Evolutionary conservation across 2,329 filamentous ascomycete genomes (phyloP).

Genomic region (Cryphonectria carpinicola): DNA sequence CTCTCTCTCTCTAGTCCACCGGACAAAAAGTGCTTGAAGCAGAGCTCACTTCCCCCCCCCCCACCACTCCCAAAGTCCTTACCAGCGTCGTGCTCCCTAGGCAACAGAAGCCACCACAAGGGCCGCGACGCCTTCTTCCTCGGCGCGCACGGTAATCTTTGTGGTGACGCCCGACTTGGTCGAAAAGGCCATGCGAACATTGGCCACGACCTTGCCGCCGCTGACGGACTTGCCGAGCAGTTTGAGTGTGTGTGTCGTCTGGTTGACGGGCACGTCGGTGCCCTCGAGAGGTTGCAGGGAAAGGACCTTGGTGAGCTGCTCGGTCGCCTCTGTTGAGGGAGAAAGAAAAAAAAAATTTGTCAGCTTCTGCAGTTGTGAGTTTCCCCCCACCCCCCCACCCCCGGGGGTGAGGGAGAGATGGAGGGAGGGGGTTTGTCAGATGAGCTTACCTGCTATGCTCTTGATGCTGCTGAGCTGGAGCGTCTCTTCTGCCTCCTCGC

Average conservation of each 20-base stretch:
- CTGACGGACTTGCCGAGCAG: slow-evolving; percentile 93
- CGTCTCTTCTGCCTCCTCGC: slow-evolving; percentile 90
- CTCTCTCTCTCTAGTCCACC: too few species aligned
- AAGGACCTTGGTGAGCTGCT: slow-evolving; percentile 82
- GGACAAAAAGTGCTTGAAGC: background rate
- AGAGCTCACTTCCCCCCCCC: too few species aligned
- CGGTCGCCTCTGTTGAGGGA: slow-evolving; percentile 75
- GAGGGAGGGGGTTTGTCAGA: background rate
- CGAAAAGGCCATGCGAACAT: slow-evolving; percentile 91
- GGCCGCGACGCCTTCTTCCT: slow-evolving; percentile 88
- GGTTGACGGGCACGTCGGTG: slow-evolving; percentile 85
- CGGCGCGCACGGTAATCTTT: slow-evolving; percentile 89
- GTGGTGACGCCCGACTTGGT: slow-evolving; percentile 92
- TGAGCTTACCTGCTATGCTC: slow-evolving; percentile 80
- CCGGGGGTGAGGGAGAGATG: too few species aligned
- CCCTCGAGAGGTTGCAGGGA: slow-evolving; percentile 94
- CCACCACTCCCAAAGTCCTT: too few species aligned
- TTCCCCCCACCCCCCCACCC: too few species aligned
- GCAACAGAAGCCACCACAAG: slow-evolving; percentile 84
- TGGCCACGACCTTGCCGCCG: slow-evolving; percentile 85
- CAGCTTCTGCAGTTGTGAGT: slow-evolving; percentile 9
- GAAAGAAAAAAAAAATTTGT: background rate
- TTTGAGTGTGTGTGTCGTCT: slow-evolving; percentile 92
- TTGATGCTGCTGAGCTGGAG: slow-evolving; percentile 85
- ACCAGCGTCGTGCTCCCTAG: slow-evolving; percentile 41